Conservation (phyloP, 352 stramenopile genomes). For the Phytophthora constricta region DNA sequence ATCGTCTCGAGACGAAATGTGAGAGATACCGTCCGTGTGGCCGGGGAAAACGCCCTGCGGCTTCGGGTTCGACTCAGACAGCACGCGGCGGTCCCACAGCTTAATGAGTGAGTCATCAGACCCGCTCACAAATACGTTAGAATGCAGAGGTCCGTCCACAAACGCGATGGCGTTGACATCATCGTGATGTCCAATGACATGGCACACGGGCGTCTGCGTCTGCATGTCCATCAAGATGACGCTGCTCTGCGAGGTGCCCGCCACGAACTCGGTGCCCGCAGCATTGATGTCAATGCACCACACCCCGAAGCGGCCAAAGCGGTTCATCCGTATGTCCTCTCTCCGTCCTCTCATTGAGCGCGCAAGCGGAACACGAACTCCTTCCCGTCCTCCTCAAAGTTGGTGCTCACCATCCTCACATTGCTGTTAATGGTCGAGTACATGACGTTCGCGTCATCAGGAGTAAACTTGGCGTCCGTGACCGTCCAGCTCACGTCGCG, state of each 20-base stretch:
- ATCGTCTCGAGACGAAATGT: constrained; percentile 85
- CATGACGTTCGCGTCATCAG: constrained; percentile 69
- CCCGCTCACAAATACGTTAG: constrained; percentile 87
- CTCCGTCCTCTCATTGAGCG: constrained; percentile 32
- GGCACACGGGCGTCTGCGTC: constrained; percentile 66
- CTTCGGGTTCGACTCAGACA: constrained; percentile 75
- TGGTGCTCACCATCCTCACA: constrained; percentile 78
- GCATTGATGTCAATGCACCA: constrained; percentile 85
- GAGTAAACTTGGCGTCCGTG: constrained; percentile 85
- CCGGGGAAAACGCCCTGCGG: constrained; percentile 83
- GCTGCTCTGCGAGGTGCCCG: constrained; percentile 73
- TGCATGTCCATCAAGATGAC: constrained; percentile 87
- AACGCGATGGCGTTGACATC: constrained; percentile 89
- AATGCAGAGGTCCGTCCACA: constrained; percentile 78
- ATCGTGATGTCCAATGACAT: constrained; percentile 75
- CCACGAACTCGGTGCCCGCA: constrained; percentile 82
- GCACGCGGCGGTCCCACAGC: constrained; percentile 83
- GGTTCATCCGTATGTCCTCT: constrained; percentile 26
- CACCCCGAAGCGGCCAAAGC: constrained; percentile 70
- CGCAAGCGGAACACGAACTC: constrained; percentile 57
- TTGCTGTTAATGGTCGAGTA: constrained; percentile 88
- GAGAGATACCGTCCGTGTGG: constrained; percentile 83
- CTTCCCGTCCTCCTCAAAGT: constrained; percentile 59
- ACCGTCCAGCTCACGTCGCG: constrained; percentile 84
- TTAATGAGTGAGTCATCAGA: constrained; percentile 88